A percentile compares a stretch with the other conserved stretches of the same genome.
These are phyloP conservation scores for Durusdinium trenchii DNA, from an alignment of 73 alveolate species.

Conservation along the genomic window DNA sequence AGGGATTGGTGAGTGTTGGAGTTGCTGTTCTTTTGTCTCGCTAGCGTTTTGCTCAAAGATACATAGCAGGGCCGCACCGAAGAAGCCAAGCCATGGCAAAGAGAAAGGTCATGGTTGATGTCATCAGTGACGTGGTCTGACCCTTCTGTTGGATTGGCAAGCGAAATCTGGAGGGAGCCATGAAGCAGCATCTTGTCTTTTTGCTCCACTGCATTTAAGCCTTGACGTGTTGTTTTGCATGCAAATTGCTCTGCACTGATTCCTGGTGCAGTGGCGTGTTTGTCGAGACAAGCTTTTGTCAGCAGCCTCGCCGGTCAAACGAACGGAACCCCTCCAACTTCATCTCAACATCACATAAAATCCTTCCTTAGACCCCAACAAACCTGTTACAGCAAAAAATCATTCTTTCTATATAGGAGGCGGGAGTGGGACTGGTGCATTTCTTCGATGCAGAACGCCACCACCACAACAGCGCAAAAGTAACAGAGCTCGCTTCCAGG, in stretches of 20 bases:
- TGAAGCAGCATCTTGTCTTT: conserved; percentile 31
- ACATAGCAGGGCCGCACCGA: too few species aligned
- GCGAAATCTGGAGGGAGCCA: conserved; percentile 83
- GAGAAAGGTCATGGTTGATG: conserved; percentile 83
- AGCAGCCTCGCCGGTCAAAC: background rate
- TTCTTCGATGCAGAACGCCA: too few species aligned
- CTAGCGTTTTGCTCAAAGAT: too few species aligned
- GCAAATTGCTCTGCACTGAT: too few species aligned
- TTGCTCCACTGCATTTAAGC: background rate
- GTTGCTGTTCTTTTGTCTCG: too few species aligned
- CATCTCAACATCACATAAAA: too few species aligned
- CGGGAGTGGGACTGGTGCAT: too few species aligned
- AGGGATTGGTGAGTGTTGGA: too few species aligned
- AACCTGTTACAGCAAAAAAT: too few species aligned
- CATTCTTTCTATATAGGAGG: too few species aligned
- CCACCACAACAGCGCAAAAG: background rate
- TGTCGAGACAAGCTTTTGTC: background rate
- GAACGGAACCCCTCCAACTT: too few species aligned
- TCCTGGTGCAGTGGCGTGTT: background rate
- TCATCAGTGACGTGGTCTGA: conserved; percentile 89
- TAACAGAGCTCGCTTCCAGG: background rate
- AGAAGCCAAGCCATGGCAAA: conserved; percentile 60
- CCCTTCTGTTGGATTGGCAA: conserved; percentile 88
- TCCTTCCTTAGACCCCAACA: too few species aligned
- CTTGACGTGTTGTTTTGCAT: background rate